Percentiles rank a stretch among this genome's conserved stretches.
Conservation (phyloP, 169 alveolate species). For the Neospora caninum region DNA sequence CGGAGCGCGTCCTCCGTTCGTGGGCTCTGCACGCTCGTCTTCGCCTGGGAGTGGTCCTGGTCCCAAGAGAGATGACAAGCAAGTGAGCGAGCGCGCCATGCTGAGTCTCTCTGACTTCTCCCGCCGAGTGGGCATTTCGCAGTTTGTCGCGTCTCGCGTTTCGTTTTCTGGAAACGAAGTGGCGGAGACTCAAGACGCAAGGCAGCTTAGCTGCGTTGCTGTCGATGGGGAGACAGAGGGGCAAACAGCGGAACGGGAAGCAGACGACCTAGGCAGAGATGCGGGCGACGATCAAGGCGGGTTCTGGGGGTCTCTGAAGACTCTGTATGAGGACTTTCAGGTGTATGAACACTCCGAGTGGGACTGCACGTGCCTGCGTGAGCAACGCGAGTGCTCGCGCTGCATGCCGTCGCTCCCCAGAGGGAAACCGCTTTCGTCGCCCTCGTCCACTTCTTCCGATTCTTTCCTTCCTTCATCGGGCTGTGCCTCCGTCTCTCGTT, state of each 20-base stretch:
- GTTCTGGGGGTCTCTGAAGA: constrained; percentile 18
- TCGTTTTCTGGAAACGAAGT: not conserved
- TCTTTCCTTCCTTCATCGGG: too few species aligned
- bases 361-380: not conserved
- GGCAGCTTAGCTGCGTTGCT: too few species aligned
- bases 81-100: not conserved
- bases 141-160: not conserved
- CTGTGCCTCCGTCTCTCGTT: too few species aligned
- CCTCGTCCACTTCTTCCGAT: not conserved
- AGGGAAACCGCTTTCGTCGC: not conserved
- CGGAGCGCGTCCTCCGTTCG: too few species aligned
- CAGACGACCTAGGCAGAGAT: too few species aligned
- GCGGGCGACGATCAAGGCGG: not conserved
- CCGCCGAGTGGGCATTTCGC: not conserved
- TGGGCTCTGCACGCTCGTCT: too few species aligned
- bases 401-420: not conserved
- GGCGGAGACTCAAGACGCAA: not conserved
- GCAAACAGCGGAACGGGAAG: too few species aligned
- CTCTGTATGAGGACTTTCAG: constrained; percentile 47
- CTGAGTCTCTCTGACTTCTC: not conserved
- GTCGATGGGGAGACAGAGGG: too few species aligned
- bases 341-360: constrained; percentile 43
- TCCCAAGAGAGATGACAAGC: too few species aligned
- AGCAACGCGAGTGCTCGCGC: not conserved
- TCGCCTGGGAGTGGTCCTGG: too few species aligned